Base-by-base conservation (phyloP, 108 stramenopile genomes). In the Nitzschia inconspicua region DNA sequence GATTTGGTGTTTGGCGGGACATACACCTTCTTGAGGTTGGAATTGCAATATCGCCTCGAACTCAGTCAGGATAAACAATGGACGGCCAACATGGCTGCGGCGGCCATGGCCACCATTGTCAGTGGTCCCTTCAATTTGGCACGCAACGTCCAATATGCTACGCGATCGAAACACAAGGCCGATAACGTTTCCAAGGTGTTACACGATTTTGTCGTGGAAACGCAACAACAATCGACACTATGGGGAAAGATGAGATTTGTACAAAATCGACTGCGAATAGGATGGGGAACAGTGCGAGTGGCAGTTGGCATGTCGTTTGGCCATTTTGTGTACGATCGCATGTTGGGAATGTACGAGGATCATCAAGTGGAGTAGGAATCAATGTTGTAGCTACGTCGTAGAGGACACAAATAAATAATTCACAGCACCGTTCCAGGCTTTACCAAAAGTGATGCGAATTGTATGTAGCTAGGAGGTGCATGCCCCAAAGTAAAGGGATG, bases 241-340 rank as follows among this genome's bases (percentile, higher is more conserved):
- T 28, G 29, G 16, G 35, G 27, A 42, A 44, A 63, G 44, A 51
- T 22, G 56, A 20, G 30, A 3, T 52, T 66, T 43, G 22, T 77
- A 4, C 75, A 77, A 55, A 70, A 61, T 54, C 69, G 75, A 48
- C 39, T 81, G 27, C 52, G 79, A 9, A 50, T 81, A 25, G 79
- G 79, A 41, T 81, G 79, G 79, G 79, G 79, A 3, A 81, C 79
- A 10, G 64, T 63, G 10, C 61, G 79, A 28, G 79, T 81, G 18
- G 79, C 75, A 10, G 31, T 67, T 18, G 79, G 79, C 18, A 73
- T 79, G 73, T 53, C 75, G 6, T 75, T 81, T 77, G 79, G 73
- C 24, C 75, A 81, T 31, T 63, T 43, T 13, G 72, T 81, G 6
- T 81, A 81, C 42, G 79, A 81, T 40, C 7, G 50, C 8, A 40